These are phyloP conservation scores for Pyracantha coccinea DNA, from an alignment of 331 rosid genomes.

Conservation along the genomic window DNA sequence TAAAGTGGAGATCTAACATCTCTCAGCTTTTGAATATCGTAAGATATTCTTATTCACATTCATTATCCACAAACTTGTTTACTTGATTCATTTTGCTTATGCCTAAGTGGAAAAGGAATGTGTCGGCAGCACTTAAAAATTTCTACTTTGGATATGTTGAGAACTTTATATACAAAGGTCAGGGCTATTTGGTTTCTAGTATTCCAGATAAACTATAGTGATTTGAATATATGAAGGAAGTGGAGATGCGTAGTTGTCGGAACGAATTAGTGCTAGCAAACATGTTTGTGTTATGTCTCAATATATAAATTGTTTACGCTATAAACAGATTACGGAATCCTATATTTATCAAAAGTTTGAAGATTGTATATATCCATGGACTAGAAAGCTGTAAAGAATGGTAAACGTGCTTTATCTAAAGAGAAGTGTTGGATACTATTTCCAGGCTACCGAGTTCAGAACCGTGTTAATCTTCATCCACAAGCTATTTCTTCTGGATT, in stretches of 20 bases:
- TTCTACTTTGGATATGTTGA: background rate
- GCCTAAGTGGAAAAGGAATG: background rate
- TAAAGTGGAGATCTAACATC: conserved; percentile 22
- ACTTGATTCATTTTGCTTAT: background rate
- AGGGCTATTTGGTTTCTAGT: background rate
- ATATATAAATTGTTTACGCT: background rate
- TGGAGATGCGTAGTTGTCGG: background rate
- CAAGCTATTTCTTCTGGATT: background rate
- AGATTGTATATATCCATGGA: background rate
- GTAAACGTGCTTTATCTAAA: background rate
- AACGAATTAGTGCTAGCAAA: background rate
- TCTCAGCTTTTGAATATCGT: conserved; percentile 25
- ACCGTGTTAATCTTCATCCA: background rate
- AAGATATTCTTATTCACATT: conserved; percentile 4
- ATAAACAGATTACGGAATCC: background rate
- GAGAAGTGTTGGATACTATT: background rate
- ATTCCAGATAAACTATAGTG: background rate
- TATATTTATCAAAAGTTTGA: background rate
- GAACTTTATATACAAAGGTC: background rate
- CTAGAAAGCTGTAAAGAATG: background rate
- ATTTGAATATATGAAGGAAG: background rate
- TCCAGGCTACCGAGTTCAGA: background rate
- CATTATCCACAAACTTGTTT: background rate
- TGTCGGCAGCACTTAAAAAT: background rate
- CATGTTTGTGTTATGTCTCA: background rate